Conservation (phyloP, 768 basidiomycete genomes). For the Leccinum sublutescens region DNA sequence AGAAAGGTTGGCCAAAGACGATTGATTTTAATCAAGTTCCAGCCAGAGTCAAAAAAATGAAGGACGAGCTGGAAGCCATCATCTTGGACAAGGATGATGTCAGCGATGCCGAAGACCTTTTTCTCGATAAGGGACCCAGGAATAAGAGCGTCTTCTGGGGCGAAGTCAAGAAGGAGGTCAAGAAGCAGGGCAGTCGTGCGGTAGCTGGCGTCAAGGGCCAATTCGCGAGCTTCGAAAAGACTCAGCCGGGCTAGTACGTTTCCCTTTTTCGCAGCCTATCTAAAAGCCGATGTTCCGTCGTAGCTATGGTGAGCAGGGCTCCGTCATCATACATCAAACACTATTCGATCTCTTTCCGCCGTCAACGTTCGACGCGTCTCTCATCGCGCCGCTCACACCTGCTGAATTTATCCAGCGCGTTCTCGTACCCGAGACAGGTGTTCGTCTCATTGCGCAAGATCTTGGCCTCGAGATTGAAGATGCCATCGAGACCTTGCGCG, state of each 20-base stretch:
- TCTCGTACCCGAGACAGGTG: conserved; percentile 86
- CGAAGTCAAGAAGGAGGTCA: conserved; percentile 61
- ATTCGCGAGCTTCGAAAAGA: conserved; percentile 75
- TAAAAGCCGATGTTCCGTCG: not conserved
- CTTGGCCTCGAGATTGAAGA: conserved; percentile 42
- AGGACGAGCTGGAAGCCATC: conserved; percentile 44
- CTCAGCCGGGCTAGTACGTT: conserved; percentile 88
- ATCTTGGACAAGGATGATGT: conserved; percentile 44
- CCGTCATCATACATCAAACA: conserved; percentile 74
- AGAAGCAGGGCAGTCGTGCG: conserved; percentile 61
- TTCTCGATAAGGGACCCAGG: conserved; percentile 26
- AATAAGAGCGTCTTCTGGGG: conserved; percentile 64
- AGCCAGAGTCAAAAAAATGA: conserved; percentile 53
- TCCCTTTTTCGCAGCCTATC: not conserved
- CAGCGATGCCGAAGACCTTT: conserved; percentile 21
- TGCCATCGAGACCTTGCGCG: conserved; percentile 62
- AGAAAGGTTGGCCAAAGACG: conserved; percentile 71
- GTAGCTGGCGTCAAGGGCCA: conserved; percentile 71
- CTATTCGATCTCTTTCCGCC: conserved; percentile 76
- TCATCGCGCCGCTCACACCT: conserved; percentile 62
- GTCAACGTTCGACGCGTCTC: conserved; percentile 48
- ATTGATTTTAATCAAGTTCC: conserved; percentile 64
- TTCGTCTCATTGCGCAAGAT: conserved; percentile 82
- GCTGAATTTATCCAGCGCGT: conserved; percentile 80
- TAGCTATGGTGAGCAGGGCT: conserved; percentile 87